Percentiles rank a stretch among this genome's conserved stretches.
phyloP scores from a whole-genome alignment of 1,139 yeast genomes.

The Protomyces inouyei region DNA sequence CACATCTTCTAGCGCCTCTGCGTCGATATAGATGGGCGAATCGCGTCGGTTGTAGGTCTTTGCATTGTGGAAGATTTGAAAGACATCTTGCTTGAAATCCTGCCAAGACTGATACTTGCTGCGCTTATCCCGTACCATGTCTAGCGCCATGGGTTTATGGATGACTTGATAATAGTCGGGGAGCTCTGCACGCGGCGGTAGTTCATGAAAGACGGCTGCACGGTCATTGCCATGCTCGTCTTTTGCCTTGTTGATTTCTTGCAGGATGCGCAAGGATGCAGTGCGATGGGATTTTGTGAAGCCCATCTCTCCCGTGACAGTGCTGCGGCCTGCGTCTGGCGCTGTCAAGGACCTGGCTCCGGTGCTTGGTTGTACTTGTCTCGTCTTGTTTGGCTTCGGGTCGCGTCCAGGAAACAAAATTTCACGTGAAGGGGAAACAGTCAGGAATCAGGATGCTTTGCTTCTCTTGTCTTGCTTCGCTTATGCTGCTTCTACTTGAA shows the following conservation, averaged over 20 bases:
- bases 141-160: slow-evolving; percentile 69
- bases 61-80: slow-evolving; percentile 87
- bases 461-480: too few species aligned
- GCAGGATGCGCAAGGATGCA: slow-evolving; percentile 6
- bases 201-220: slow-evolving; percentile 55
- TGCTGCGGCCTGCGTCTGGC: too few species aligned
- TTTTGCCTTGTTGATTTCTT: background rate
- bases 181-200: slow-evolving; percentile 66
- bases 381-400: too few species aligned
- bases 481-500: too few species aligned
- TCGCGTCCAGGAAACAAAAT: too few species aligned
- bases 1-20: slow-evolving; percentile 61
- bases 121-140: slow-evolving; percentile 79
- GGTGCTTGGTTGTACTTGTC: too few species aligned
- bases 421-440: too few species aligned
- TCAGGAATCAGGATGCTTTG: too few species aligned
- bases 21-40: slow-evolving; percentile 65
- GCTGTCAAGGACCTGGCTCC: too few species aligned
- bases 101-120: slow-evolving; percentile 60
- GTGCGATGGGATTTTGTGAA: slow-evolving; percentile 14
- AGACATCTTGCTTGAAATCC: slow-evolving; percentile 69
- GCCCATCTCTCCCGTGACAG: background rate
- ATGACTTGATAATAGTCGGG: slow-evolving; percentile 66
- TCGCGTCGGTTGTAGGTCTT: slow-evolving; percentile 70
- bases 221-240: slow-evolving; percentile 11